These are phyloP conservation scores for Quercus lobata DNA, from an alignment of 331 rosid genomes.

Conservation along the genomic window DNA sequence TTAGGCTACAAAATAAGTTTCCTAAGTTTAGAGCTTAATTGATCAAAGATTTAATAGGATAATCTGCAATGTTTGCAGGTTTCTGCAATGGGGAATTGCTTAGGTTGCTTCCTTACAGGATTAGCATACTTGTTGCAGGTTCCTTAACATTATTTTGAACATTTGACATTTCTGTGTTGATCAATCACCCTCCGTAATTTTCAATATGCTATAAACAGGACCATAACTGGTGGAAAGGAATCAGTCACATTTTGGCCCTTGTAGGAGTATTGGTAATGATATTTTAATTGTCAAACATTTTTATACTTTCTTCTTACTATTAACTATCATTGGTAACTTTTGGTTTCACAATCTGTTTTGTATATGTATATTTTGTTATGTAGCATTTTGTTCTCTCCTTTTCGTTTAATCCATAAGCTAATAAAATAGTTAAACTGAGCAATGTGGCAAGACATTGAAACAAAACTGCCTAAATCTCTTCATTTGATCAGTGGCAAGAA, in stretches of 20 bases:
- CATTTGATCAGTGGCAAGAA: neutral
- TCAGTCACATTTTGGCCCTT: neutral
- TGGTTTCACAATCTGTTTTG: neutral
- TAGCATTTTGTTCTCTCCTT: neutral
- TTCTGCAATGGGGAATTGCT: constrained; percentile 37
- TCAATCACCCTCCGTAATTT: neutral
- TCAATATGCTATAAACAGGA: neutral
- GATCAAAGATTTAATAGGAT: neutral
- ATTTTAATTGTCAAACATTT: neutral
- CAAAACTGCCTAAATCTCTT: neutral
- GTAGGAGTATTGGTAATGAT: neutral
- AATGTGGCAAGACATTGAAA: neutral
- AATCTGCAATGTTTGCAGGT: constrained; percentile 20
- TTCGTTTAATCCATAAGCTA: neutral
- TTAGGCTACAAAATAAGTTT: neutral
- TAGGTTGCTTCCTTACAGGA: constrained; percentile 34
- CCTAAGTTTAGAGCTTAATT: neutral
- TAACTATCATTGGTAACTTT: neutral
- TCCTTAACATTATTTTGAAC: neutral
- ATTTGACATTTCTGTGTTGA: neutral
- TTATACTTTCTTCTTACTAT: neutral
- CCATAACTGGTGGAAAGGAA: neutral
- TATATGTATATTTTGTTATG: no score
- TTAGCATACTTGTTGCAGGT: neutral
- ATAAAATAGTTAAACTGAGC: neutral